Evolutionary conservation across 352 stramenopile species (phyloP).

Genomic region (Thalassiosira tumida): DNA sequence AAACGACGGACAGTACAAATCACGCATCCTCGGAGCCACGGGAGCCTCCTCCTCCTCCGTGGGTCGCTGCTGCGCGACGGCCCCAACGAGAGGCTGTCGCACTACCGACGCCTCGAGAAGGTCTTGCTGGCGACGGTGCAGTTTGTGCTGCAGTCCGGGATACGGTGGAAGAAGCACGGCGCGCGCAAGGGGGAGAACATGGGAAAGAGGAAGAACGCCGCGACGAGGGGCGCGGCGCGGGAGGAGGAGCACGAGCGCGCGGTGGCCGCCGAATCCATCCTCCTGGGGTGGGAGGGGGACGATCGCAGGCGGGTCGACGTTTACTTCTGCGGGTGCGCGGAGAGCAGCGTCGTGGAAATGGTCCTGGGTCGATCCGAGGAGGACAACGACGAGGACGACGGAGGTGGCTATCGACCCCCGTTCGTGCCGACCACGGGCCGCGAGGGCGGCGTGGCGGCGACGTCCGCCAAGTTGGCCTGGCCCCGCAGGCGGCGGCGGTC

Average conservation of each 20-base stretch:
- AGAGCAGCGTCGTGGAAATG: background rate
- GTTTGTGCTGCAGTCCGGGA: background rate
- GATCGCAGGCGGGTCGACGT: too few relatives aligned
- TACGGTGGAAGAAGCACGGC: constrained; percentile 9
- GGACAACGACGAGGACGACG: background rate
- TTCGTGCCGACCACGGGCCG: too few relatives aligned
- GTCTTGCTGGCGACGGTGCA: background rate
- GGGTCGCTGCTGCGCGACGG: too few relatives aligned
- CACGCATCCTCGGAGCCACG: constrained; percentile 81
- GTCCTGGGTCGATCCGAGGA: background rate
- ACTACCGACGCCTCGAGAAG: too few relatives aligned
- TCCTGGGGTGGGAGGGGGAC: too few relatives aligned
- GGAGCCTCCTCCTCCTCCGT: background rate
- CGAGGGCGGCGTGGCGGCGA: background rate
- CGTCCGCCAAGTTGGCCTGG: background rate
- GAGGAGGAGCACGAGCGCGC: constrained; percentile 11
- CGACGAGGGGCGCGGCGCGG: constrained; percentile 14
- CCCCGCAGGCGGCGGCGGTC: background rate
- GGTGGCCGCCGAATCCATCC: background rate
- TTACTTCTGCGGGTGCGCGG: too few relatives aligned
- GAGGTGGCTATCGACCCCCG: background rate
- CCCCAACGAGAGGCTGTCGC: too few relatives aligned
- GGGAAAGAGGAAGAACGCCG: background rate
- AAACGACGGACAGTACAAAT: constrained; percentile 75
- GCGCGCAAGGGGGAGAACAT: background rate